Conservation (phyloP, 2,329 filamentous ascomycete genomes). For the Microthyrium microscopicum region DNA sequence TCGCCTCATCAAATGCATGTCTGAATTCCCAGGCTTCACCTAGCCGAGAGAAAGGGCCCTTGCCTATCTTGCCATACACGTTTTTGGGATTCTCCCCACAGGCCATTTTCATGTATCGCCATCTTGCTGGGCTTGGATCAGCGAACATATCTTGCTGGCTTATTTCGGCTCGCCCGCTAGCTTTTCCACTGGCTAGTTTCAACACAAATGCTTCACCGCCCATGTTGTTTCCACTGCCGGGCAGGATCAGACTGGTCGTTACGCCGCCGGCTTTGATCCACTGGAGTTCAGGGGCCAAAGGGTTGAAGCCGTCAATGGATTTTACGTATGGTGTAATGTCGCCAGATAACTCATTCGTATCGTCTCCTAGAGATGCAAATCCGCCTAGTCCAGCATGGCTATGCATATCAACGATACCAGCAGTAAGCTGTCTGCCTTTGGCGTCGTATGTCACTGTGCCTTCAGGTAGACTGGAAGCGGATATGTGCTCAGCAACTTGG, state of each 20-base stretch:
- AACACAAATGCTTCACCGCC: slow-evolving; percentile 54
- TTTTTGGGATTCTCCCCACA: slow-evolving; percentile 55
- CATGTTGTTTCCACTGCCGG: slow-evolving; percentile 57
- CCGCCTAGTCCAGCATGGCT: slow-evolving; percentile 45
- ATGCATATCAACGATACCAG: slow-evolving; percentile 58
- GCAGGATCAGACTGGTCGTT: slow-evolving; percentile 49
- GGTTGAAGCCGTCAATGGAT: slow-evolving; percentile 47
- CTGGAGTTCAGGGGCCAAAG: slow-evolving; percentile 46
- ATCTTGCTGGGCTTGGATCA: slow-evolving; percentile 39
- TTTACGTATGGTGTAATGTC: slow-evolving; percentile 53
- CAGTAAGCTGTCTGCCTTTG: slow-evolving; percentile 43
- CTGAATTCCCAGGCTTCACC: slow-evolving; percentile 51
- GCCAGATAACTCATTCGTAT: slow-evolving; percentile 46
- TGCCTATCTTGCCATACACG: slow-evolving; percentile 43
- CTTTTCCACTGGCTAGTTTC: slow-evolving; percentile 39
- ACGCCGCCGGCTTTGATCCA: slow-evolving; percentile 60
- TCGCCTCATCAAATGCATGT: slow-evolving; percentile 35
- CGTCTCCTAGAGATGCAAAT: slow-evolving; percentile 37
- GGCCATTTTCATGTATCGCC: slow-evolving; percentile 64
- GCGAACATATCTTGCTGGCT: slow-evolving; percentile 40
- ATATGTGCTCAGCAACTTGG: background rate
- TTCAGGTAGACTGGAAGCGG: slow-evolving; percentile 9
- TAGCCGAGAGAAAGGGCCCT: slow-evolving; percentile 56
- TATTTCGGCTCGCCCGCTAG: slow-evolving; percentile 47
- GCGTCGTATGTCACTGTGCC: slow-evolving; percentile 40